phyloP scores from a whole-genome alignment of 2,329 filamentous ascomycete species.

The Colletotrichum sp. region DNA sequence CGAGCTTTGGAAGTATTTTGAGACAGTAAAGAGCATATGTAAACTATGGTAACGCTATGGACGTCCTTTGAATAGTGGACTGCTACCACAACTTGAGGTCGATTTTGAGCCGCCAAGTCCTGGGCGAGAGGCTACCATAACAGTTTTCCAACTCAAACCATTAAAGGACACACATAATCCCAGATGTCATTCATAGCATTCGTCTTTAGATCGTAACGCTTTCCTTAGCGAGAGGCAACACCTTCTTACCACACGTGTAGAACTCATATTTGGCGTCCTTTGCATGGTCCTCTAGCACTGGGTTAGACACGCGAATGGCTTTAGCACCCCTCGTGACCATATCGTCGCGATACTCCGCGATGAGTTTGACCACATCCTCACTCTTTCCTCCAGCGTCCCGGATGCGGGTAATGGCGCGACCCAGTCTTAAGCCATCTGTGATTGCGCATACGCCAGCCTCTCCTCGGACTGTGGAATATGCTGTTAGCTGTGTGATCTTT shows the following conservation, averaged over 20 bases:
- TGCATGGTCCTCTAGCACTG: background rate
- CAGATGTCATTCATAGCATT: background rate
- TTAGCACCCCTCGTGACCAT: background rate
- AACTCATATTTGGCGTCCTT: background rate
- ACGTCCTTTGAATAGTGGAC: background rate
- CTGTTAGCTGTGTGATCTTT: no score
- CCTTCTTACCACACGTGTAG: background rate
- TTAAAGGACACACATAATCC: accelerated
- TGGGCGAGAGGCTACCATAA: accelerated
- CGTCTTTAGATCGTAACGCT: background rate
- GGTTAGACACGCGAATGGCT: background rate
- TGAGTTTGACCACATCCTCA: background rate
- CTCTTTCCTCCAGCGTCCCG: background rate
- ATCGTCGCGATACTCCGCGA: background rate
- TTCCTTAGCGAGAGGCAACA: background rate
- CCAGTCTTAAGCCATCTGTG: background rate
- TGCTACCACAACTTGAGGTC: background rate
- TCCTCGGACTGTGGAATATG: background rate
- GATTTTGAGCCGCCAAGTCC: background rate
- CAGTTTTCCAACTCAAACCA: background rate
- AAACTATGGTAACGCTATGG: background rate
- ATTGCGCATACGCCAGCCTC: background rate
- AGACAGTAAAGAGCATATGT: background rate
- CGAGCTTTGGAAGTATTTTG: background rate
- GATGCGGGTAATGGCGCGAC: background rate